These are phyloP conservation scores for Penicillium sp. DNA, from an alignment of 2,329 filamentous ascomycete species.

Conservation along the genomic window DNA sequence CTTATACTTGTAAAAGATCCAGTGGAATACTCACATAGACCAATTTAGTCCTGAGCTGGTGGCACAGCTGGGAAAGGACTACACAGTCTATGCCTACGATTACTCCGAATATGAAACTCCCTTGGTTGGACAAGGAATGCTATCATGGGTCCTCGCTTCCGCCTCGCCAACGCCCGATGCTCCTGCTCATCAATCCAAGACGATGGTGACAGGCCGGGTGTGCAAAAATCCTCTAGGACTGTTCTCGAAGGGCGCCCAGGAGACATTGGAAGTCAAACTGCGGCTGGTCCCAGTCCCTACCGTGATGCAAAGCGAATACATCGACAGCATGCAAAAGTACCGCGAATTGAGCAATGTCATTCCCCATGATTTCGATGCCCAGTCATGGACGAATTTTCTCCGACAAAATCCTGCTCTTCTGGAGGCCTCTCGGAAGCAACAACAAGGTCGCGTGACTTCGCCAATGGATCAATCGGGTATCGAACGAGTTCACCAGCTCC, in stretches of 20 bases:
- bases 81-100: conserved; percentile 96
- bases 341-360: conserved; percentile 63
- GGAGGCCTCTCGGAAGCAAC: conserved; percentile 33
- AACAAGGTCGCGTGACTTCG: conserved; percentile 37
- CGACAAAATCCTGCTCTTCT: conserved; percentile 68
- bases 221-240: conserved; percentile 84
- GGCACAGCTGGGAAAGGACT: conserved; percentile 75
- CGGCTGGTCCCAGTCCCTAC: conserved; percentile 80
- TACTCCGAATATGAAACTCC: conserved; percentile 95
- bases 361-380: conserved; percentile 68
- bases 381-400: conserved; percentile 79
- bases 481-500: conserved; percentile 52
- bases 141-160: conserved; percentile 79
- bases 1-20: not conserved
- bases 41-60: conserved; percentile 79
- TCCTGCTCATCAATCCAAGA: conserved; percentile 66
- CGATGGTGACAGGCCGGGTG: conserved; percentile 82
- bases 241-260: conserved; percentile 78
- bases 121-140: conserved; percentile 91
- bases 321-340: conserved; percentile 66
- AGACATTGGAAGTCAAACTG: conserved; percentile 92
- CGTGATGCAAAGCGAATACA: conserved; percentile 65
- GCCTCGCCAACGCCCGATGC: conserved; percentile 62
- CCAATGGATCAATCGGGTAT: conserved; percentile 51
- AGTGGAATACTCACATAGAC: conserved; percentile 17